These are phyloP conservation scores for Alternaria panax DNA, from an alignment of 2,329 filamentous ascomycete genomes.

Conservation along the genomic window DNA sequence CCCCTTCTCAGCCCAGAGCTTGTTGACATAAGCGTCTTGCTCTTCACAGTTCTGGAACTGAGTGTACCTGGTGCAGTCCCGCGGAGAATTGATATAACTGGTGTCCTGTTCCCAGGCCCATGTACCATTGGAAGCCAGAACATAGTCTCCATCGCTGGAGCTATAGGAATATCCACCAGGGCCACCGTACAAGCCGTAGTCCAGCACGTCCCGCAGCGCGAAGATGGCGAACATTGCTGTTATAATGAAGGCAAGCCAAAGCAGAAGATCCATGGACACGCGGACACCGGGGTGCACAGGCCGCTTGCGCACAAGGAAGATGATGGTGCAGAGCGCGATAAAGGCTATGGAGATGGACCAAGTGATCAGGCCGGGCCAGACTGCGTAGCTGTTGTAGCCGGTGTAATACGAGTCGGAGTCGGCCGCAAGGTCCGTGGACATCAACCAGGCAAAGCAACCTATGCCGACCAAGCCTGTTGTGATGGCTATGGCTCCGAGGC, in stretches of 20 bases:
- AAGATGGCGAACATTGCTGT: constrained; percentile 38
- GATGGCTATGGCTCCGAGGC: constrained; percentile 29
- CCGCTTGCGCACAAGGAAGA: constrained; percentile 35
- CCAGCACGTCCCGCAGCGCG: constrained; percentile 17
- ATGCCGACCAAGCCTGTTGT: constrained; percentile 42
- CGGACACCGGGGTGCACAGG: constrained; percentile 46
- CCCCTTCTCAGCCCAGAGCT: constrained; percentile 33
- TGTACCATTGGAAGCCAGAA: constrained; percentile 36
- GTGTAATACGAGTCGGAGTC: constrained; percentile 14
- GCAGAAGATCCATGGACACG: constrained; percentile 46
- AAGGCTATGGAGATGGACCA: constrained; percentile 42
- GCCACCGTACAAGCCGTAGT: constrained; percentile 32
- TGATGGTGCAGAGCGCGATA: constrained; percentile 34
- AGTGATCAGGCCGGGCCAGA: constrained; percentile 40
- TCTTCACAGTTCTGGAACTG: constrained; percentile 37
- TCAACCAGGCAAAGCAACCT: constrained; percentile 39
- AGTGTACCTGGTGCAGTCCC: constrained; percentile 24
- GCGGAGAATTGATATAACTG: constrained; percentile 19
- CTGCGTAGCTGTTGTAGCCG: constrained; percentile 17
- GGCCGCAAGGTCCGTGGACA: neutral
- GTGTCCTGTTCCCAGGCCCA: constrained; percentile 37
- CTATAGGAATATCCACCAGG: constrained; percentile 11
- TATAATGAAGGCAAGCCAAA: constrained; percentile 45
- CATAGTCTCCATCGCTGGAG: constrained; percentile 30
- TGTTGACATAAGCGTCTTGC: constrained; percentile 42